These are phyloP conservation scores for Myxozyma neotropica DNA, from an alignment of 805 yeast species.

Conservation along the genomic window DNA sequence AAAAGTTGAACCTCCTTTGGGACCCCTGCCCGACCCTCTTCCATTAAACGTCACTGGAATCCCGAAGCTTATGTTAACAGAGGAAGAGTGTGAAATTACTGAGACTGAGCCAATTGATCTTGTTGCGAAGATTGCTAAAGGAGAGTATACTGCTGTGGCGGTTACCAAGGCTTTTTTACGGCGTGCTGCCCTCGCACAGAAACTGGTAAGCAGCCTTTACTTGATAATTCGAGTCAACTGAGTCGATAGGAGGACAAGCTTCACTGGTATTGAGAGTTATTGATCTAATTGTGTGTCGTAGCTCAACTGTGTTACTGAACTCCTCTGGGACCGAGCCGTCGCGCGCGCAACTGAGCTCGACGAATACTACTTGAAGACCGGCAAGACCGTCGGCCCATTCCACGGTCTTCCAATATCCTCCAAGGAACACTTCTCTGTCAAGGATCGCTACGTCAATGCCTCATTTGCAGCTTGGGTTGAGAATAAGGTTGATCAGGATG, in stretches of 20 bases:
- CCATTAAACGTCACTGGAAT: constrained; percentile 35
- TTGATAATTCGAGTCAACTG: no score
- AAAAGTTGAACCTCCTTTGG: constrained; percentile 34
- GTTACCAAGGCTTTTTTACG: constrained; percentile 53
- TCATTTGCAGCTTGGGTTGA: constrained; percentile 59
- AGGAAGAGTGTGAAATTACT: constrained; percentile 49
- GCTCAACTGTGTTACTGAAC: constrained; percentile 51
- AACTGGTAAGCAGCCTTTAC: constrained; percentile 43
- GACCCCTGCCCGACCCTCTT: constrained; percentile 32
- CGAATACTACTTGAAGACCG: constrained; percentile 50
- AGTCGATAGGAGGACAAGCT: neutral
- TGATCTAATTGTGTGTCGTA: neutral
- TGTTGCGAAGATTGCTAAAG: constrained; percentile 44
- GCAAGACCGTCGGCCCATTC: constrained; percentile 62
- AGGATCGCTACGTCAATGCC: constrained; percentile 59
- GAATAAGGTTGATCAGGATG: constrained; percentile 51
- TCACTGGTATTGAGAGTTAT: neutral
- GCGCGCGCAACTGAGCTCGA: constrained; percentile 54
- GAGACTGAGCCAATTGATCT: constrained; percentile 46
- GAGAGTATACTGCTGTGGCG: constrained; percentile 48
- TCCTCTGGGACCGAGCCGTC: constrained; percentile 53
- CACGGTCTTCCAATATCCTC: constrained; percentile 72
- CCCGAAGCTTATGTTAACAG: constrained; percentile 43
- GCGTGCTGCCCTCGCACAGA: constrained; percentile 54
- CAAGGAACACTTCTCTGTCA: constrained; percentile 63